Conservation (phyloP, 73 alveolate species). For the Paramecium sonneborni region DNA sequence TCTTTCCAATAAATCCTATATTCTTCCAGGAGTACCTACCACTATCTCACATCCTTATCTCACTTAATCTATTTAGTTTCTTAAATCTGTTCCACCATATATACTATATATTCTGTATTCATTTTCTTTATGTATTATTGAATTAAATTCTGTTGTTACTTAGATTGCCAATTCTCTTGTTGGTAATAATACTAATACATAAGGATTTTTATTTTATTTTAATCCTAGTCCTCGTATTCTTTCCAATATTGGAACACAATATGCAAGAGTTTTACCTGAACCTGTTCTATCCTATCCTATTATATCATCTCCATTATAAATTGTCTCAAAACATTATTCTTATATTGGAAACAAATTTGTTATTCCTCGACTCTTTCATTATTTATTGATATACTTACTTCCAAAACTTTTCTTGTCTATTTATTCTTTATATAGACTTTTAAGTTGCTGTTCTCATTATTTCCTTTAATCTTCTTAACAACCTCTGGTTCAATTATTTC, state of each 20-base stretch:
- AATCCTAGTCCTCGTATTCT: conserved; percentile 81
- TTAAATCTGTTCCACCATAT: conserved; percentile 79
- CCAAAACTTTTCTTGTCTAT: conserved; percentile 64
- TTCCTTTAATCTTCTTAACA: background rate
- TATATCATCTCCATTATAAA: conserved; percentile 85
- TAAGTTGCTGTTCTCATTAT: background rate
- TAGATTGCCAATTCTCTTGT: conserved; percentile 84
- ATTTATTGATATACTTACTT: background rate
- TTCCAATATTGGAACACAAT: conserved; percentile 75
- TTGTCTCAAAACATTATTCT: conserved; percentile 81
- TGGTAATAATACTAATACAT: conserved; percentile 34
- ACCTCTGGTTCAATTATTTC: background rate
- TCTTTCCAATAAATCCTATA: conserved; percentile 92
- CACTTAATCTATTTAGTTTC: conserved; percentile 39
- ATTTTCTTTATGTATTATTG: conserved; percentile 70
- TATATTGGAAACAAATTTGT: conserved; percentile 86
- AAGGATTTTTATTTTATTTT: background rate
- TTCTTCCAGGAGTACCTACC: conserved; percentile 99
- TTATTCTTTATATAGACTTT: conserved; percentile 10
- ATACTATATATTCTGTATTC: conserved; percentile 73
- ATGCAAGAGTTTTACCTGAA: conserved; percentile 96
- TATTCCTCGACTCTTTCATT: conserved; percentile 52
- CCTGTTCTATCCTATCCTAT: conserved; percentile 96
- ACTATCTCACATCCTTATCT: conserved; percentile 94
- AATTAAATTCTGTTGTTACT: conserved; percentile 76